Evolutionary conservation across 208 protist genomes (phyloP), one percentile per base, ranked within the genome.

Genomic region (Crithidia bombi): DNA sequence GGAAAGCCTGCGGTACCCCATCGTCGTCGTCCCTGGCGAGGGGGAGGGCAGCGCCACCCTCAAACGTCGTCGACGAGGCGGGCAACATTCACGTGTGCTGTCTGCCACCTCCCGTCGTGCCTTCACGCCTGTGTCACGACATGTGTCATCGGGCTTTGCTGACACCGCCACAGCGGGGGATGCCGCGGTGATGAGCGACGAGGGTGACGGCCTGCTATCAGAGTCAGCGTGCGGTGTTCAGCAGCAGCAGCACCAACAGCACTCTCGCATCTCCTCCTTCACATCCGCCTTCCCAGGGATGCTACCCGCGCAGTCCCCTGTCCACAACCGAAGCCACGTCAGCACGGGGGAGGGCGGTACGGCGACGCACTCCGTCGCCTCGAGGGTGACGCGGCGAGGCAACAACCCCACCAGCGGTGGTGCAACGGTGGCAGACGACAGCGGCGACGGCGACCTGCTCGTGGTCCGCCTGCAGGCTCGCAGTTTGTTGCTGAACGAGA

Each of bases 381-480:
- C 19, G 32, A 2, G 32, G 14, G 21, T 64, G 17, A 2, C 26
- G 3, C 38, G 57, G 3, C 57, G 51, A 7, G n/a, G 57, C 57
- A 38, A 39, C 57, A 55, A 35, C 23, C 59, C 28, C 59, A 23
- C 59, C 19, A 21, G 57, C 41, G 1, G 26, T 25, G 3, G 38
- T 10, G 57, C 10, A 47, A 25, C 38, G 10, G 47, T 35, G 6
- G 44, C 2, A 17, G 59, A 38, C 11, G 44, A 41, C n/a, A 21
- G 23, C 49, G 51, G 63, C n/a, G 39, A 39, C n/a, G 70, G 62
- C 9, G 70, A 76, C n/a, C 58, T 87, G 14, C 76, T 91, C 4
- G 66, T 87, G 47, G 82, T 91, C 47, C 71, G 69, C 38, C 44
- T 91, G 46, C 85, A 91, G 63, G 73, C 85, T n/a, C 75, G 78